Evolutionary conservation across 306 rosid species (phyloP), one percentile per base, ranked within the genome.

Genomic region (barrel medic (Medicago truncatula)): DNA sequence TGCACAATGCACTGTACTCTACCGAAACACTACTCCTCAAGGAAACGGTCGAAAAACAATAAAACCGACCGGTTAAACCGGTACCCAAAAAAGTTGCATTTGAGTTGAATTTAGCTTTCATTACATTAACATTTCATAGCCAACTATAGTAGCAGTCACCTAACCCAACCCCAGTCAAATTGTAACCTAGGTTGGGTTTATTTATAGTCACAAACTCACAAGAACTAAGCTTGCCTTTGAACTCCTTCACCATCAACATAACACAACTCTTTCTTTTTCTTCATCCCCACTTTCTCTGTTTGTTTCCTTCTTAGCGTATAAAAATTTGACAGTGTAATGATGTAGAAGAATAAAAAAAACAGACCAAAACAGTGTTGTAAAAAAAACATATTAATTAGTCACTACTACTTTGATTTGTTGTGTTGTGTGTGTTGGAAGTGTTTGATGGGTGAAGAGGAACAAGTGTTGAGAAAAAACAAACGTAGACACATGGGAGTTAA

Each of bases 161-260:
- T 34, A 34, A 46, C 52, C 88, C 85, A 89, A 92, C 97, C 96
- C 91, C 50, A 73, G 97, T 92, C 81, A 92, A 80, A 81, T 83
- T 81, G 53, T 86, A 89, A 92, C 96, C 85, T 85, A 71, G 28
- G 65, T 82, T 79, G 85, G 89, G 90, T 81, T 88, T 88, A 89
- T 92, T 89, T 89, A 92, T 81, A 80, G 81, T 53, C 79, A 75
- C 77, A 75, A 70, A 47, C 78, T 15, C 6, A 23, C 4, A 46
- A 15, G 8, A 73, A 57, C 72, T 50, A 70, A 65, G 47, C 91
- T 79, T 76, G 89, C 77, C 77, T 76, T 80, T 85, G 89, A 89
- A 83, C 87, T 77, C 64, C 74, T 80, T 83, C 89, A 67, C 87
- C 80, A 20, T 52, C 73, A 13, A n/a, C 43, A 31, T 38, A 43